phyloP scores from a whole-genome alignment of 2,329 filamentous ascomycete species.

The Ceratocystis alfenasii region DNA sequence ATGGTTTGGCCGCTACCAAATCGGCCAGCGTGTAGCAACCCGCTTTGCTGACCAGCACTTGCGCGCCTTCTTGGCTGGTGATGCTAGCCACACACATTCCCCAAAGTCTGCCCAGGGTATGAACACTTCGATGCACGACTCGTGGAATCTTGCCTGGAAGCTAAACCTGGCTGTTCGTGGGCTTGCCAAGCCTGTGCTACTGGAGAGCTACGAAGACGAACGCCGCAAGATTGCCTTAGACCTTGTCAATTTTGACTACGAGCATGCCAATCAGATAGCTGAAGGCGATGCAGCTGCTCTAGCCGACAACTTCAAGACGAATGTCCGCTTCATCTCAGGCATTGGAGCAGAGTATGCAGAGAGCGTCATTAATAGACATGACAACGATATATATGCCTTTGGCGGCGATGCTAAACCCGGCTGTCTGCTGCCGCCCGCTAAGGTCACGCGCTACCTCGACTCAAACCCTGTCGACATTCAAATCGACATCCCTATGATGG shows the following conservation, averaged over 20 bases:
- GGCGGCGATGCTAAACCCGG: constrained; percentile 40
- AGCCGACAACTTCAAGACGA: constrained; percentile 56
- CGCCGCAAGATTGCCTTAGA: constrained; percentile 49
- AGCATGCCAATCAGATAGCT: constrained; percentile 46
- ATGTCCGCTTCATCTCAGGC: constrained; percentile 62
- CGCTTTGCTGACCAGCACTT: constrained; percentile 51
- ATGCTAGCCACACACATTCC: constrained; percentile 60
- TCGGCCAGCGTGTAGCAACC: constrained; percentile 58
- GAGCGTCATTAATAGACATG: constrained; percentile 39
- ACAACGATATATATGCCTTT: constrained; percentile 33
- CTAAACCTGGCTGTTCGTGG: constrained; percentile 43
- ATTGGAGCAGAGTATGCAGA: constrained; percentile 51
- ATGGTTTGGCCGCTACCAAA: constrained; percentile 63
- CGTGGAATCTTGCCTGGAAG: constrained; percentile 48
- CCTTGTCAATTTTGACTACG: constrained; percentile 47
- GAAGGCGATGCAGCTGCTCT: constrained; percentile 51
- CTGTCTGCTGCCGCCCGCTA: constrained; percentile 51
- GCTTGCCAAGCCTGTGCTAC: constrained; percentile 41
- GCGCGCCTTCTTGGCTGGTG: constrained; percentile 56
- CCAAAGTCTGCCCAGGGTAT: constrained; percentile 59
- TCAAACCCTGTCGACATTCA: constrained; percentile 68
- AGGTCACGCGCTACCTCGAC: constrained; percentile 62
- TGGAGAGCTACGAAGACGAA: constrained; percentile 52
- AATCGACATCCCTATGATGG: constrained; percentile 63
- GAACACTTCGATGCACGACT: constrained; percentile 51